Percentiles rank a stretch among this genome's conserved stretches.
Conservation (phyloP, 176 grass and related monocot genomes). For the Secale cereale region DNA sequence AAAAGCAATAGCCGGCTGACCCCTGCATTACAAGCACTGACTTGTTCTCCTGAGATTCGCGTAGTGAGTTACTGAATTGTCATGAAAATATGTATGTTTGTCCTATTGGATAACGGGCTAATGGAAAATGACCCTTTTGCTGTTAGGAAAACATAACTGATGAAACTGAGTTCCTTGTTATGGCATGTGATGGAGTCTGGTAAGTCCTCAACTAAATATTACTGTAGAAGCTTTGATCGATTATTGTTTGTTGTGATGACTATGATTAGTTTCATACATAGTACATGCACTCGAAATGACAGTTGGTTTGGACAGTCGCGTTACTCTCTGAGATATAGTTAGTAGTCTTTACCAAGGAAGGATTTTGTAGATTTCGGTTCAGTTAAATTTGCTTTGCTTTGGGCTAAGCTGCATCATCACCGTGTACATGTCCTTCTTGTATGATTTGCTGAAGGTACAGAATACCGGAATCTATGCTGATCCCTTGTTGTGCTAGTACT, state of each 20-base stretch:
- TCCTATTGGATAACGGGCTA: not conserved
- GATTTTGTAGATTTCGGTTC: too few species aligned
- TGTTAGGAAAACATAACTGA: constrained; percentile 29
- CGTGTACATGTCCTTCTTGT: not conserved
- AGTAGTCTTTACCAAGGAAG: too few species aligned
- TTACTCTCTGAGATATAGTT: too few species aligned
- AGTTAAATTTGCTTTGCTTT: constrained; percentile 10
- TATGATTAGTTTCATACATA: constrained; percentile 8
- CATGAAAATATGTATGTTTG: not conserved
- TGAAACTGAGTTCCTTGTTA: constrained; percentile 46
- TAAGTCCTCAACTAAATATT: constrained; percentile 16
- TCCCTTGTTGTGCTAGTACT: not conserved
- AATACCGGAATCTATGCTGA: not conserved
- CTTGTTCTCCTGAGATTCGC: constrained; percentile 38
- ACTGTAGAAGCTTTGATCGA: not conserved
- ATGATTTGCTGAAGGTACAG: not conserved
- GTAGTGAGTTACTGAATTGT: constrained; percentile 27
- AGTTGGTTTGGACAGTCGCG: not conserved
- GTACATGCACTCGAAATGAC: not conserved
- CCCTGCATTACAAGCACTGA: constrained; percentile 21
- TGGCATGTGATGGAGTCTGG: constrained; percentile 73
- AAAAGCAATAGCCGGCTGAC: not conserved
- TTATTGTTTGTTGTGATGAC: not conserved
- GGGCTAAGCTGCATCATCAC: constrained; percentile 1
- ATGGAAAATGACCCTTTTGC: constrained; percentile 3